Base-by-base conservation (phyloP, 306 rosid species). In the Trifolium dubium region DNA sequence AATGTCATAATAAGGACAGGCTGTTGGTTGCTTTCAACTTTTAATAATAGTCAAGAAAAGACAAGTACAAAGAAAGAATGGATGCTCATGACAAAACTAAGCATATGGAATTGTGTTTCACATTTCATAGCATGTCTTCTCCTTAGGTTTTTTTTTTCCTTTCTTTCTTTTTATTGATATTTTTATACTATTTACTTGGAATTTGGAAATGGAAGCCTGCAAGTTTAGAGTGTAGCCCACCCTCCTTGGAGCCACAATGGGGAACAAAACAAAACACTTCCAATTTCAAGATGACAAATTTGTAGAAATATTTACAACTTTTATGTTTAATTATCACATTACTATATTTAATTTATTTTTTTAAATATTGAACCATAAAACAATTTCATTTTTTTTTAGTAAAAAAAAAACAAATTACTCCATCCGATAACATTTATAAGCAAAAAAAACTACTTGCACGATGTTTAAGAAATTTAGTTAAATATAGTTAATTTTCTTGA, bases 51-150 rank as follows among this genome's bases (percentile, higher is more conserved):
- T 84, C 77, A 84, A 86, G 77, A 83, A 79, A 80, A 64, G 74
- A 70, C 74, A 80, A 91, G 96, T 85, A 84, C 94, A 89, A 58
- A 87, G 86, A 89, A 58, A 87, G 86, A 81, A 85, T 72, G 92
- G 98, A 87, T 86, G 86, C 86, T 86, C 65, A 79, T 80, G 89
- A 84, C 95, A 88, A 83, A 28, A 56, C 35, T 30, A 56, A 74
- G 87, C 94, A 89, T 82, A 92, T 89, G 96, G 87, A 78, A 66
- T 85, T 83, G 95, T 94, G 98, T 87, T 91, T 89, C 96, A 89
- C 92, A 91, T 88, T 94, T 79, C 88, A 83, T 89, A 86, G 89
- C 93, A 89, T 88, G 91, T 86, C 85, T 82, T 91, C 69, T 71
- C 79, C 68, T 59, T 44, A 75, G 83, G 31, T 82, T 41, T 85